Base-by-base conservation (phyloP, 2,329 filamentous ascomycete species). In the Alternaria sp. region DNA sequence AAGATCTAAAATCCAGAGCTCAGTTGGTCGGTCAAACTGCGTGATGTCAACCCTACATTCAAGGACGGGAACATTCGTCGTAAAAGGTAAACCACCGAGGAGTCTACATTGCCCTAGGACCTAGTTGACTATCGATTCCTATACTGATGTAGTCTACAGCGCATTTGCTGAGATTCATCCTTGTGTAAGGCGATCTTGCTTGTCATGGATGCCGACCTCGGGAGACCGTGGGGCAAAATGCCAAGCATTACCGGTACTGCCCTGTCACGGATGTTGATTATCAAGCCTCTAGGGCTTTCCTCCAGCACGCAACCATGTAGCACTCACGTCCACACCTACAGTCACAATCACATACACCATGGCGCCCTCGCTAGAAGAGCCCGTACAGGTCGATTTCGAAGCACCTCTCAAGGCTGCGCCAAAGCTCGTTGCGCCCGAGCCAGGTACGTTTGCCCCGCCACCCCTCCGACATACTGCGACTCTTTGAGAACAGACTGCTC, bases 391-490 rank as follows among this genome's bases (percentile, higher is more conserved):
- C 62, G 90, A 94, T 66, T 84, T 97, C 70, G 84, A 89, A 70
- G 90, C 92, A 75, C 91, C 92, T 8, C 84, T 94, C 60, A 94
- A 94, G 80, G 85, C 88, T 59, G 90, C 92, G 55, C 94, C 95
- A 1, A 87, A 93, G 67, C 91, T 99, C 58, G 92, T 98, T 67
- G 96, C 96, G 20, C 95, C 96, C 44, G 94, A 98, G 78, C 95
- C 95, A 76, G 87, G 86, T 87, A 82, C 58, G 76, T 67, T 49
- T 57, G 56, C 59, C 66, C 69, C 68, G 64, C 68, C 65, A 68
- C 63, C 21, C 56, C 57, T 55, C 2, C 93, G 90, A 6, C 5
- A 12, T 20, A 15, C 23, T 37, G 46, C 30, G 28, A 45, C 21
- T 26, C 12, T 23, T 14, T 23, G 26, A 18, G 14, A 18, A 33